Percentiles rank a stretch among this genome's conserved stretches.
These are phyloP conservation scores for Sarcodon aspratus DNA, from an alignment of 768 basidiomycete genomes.

Conservation along the genomic window DNA sequence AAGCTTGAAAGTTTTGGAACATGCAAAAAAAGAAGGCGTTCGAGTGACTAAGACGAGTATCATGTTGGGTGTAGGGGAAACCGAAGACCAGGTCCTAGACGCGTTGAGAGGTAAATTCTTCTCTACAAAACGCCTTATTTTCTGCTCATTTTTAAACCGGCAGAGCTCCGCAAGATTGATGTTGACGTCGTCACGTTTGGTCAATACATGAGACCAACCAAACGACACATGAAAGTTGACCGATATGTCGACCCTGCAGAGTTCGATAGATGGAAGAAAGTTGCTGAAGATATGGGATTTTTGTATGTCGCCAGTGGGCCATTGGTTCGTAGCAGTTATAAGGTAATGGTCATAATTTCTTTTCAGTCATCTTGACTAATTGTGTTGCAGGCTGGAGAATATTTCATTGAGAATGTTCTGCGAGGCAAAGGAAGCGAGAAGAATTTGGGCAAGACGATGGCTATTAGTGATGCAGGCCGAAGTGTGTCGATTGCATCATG, in stretches of 20 bases:
- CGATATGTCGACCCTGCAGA: constrained; percentile 92
- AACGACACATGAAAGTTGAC: constrained; percentile 98
- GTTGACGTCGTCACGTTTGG: constrained; percentile 99
- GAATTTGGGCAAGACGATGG: no score
- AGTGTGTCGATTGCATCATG: no score
- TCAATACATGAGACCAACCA: constrained; percentile 99
- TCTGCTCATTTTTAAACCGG: constrained; percentile 4
- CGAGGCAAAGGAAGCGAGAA: constrained; percentile 39
- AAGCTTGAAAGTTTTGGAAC: constrained; percentile 69
- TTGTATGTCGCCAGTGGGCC: constrained; percentile 96
- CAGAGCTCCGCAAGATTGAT: constrained; percentile 79
- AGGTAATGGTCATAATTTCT: constrained; percentile 41
- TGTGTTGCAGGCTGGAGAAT: constrained; percentile 75
- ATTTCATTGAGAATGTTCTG: constrained; percentile 86
- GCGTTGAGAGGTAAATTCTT: constrained; percentile 62
- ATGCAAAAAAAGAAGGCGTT: constrained; percentile 76
- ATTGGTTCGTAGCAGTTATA: constrained; percentile 92
- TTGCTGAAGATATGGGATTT: constrained; percentile 92
- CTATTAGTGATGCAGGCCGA: no score
- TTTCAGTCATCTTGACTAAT: neutral
- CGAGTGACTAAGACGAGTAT: constrained; percentile 95
- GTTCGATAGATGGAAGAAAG: constrained; percentile 83
- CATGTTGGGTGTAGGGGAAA: constrained; percentile 97
- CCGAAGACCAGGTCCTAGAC: constrained; percentile 67
- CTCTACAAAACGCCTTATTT: neutral